These are phyloP conservation scores for Agaricus subrufescens DNA, from an alignment of 768 basidiomycete genomes.

Conservation along the genomic window DNA sequence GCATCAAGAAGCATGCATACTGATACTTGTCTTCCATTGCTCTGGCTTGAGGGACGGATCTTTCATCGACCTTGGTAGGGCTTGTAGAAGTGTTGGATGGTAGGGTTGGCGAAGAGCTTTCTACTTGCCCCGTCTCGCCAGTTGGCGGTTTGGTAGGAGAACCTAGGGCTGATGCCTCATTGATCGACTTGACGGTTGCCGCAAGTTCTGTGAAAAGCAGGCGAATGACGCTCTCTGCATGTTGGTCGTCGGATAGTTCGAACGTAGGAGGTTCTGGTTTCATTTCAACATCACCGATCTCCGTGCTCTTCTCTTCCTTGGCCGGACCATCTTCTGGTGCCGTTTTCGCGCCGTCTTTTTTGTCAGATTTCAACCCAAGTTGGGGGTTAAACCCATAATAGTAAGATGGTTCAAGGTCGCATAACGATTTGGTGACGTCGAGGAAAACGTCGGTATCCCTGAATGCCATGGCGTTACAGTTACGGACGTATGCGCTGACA, in stretches of 20 bases:
- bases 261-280: conserved; percentile 42
- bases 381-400: conserved; percentile 56
- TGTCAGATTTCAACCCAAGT: conserved; percentile 49
- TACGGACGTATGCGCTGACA: conserved; percentile 65
- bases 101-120: not conserved
- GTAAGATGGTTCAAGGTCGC: conserved; percentile 51
- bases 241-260: conserved; percentile 30
- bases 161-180: conserved; percentile 21
- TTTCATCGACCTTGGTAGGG: not conserved
- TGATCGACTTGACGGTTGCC: conserved; percentile 46
- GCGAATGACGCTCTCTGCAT: conserved; percentile 59
- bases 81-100: not conserved
- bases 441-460: conserved; percentile 79
- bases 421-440: conserved; percentile 63
- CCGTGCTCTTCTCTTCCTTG: not conserved
- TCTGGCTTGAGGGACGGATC: not conserved
- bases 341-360: conserved; percentile 13
- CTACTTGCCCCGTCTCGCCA: not conserved
- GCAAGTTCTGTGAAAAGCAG: conserved; percentile 72
- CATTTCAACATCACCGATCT: conserved; percentile 43
- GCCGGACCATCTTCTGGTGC: conserved; percentile 12
- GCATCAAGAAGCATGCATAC: conserved; percentile 84
- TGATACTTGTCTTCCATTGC: conserved; percentile 31
- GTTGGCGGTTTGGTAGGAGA: not conserved
- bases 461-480: conserved; percentile 73